Base-by-base conservation (phyloP, 352 stramenopile genomes). In the Phytophthora sojae region DNA sequence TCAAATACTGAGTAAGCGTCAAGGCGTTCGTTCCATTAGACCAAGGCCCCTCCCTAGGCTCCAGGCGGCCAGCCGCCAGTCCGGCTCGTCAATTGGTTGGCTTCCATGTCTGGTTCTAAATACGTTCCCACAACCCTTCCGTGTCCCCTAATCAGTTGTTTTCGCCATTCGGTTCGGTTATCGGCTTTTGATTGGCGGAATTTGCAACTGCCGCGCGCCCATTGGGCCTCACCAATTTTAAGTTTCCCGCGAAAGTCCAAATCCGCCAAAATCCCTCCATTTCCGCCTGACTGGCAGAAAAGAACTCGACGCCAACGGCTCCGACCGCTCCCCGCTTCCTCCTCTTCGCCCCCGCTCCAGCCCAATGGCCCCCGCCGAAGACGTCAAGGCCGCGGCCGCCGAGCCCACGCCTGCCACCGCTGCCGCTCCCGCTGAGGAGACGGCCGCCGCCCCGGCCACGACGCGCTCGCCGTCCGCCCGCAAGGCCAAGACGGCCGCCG, bases 401-500 rank as follows among this genome's bases (percentile, higher is more conserved):
- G 77, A 82, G 54, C 14, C 62, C n/a, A 75, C 73, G 58, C 67
- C 75, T 9, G 25, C 63, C n/a, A 59, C 76, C 56, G 30, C 73
- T 11, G 47, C 73, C 21, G 64, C 77, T 29, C 44, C 61, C 0
- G 39, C 30, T 12, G 55, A 73, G 32, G 75, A 77, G 30, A 15
- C 64, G 6, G 54, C 68, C 17, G 53, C 67, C 9, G 55, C 73
- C 26, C 32, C 73, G 2, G 42, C 52, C 0, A 59, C 75, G 8
- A 85, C 76, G 54, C 87, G 85, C 74, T 83, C 81, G 17, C 88
- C 82, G 39, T 77, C 84, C 6, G 74, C 78, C 37, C 86, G 86
- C 55, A 85, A 88, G 77, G 86, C 81, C 29, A 94, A 94, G 79
- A 90, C 82, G 19, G 75, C 81, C 4, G 73, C 79, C 44, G 60